Base-by-base conservation (phyloP, 257 asterid species). In the Nicotiana paniculata region DNA sequence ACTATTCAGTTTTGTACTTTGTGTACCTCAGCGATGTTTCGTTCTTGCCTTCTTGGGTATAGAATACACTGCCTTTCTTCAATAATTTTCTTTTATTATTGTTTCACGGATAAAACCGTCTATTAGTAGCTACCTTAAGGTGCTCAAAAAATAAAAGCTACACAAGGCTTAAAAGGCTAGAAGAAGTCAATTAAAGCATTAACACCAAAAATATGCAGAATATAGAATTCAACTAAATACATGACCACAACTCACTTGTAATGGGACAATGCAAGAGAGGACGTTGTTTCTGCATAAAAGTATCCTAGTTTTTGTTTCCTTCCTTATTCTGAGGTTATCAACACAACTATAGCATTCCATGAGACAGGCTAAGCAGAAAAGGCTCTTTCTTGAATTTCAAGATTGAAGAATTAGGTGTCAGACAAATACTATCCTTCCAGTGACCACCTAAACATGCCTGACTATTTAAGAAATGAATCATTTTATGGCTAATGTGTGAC, bases 211-310 rank as follows among this genome's bases (percentile, higher is more conserved):
- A 33, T 51, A 51, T 51, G 63, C 63, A 48, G 79, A 74, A 67
- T 24, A 48, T 48, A 48, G 39, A 48, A 74, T 9, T 35, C 32
- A 74, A 48, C 26, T 74, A 24, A 26, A 74, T 15, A 26, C 16
- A 15, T 48, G 43, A 15, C 43, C 79, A 26, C 61, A 72, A 24
- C 62, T 74, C 26, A 6, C 43, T 26, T 48, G 62, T 46, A 48
- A 48, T 74, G 62, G 79, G 79, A 48, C 61, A 74, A 74, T 74
- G 79, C 79, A 48, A 48, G 62, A 74, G 79, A 74, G 79, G 43
- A 26, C 39, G 16, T 28, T 51, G 9, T 74, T 37, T 48, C 26
- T 74, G 79, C 79, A 43, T 21, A 6, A 74, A 48, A 26, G 26
- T 37, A 48, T 74, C 26, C 7, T 26, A 35, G 28, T 51, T 24